phyloP scores from a whole-genome alignment of 163 green algal species.

The Coccomyxa subellipsoidea region DNA sequence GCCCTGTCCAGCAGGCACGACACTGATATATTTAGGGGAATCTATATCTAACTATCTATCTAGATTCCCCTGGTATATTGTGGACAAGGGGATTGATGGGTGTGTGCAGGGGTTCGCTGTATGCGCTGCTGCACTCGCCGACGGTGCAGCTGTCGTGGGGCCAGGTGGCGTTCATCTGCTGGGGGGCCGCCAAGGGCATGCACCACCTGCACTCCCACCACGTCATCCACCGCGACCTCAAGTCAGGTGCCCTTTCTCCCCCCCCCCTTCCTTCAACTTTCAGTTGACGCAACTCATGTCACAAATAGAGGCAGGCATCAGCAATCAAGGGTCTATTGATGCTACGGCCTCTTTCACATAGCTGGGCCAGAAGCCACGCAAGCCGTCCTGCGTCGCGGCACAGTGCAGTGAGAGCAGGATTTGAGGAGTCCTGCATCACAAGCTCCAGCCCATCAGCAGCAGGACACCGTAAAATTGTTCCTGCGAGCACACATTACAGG shows the following conservation, averaged over 20 bases:
- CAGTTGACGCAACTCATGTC: no score
- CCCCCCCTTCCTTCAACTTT: not conserved
- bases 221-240: constrained; percentile 56
- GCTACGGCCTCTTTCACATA: not conserved
- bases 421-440: no score
- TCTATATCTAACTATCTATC: not conserved
- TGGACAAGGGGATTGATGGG: not conserved
- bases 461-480: no score
- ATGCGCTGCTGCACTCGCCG: constrained; percentile 44
- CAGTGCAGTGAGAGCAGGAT: no score
- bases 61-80: not conserved
- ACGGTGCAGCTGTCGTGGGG: constrained; percentile 33
- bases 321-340: not conserved
- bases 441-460: no score
- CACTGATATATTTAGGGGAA: no score
- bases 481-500: no score
- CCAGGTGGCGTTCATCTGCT: constrained; percentile 31
- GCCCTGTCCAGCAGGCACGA: no score
- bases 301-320: not conserved
- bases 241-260: constrained; percentile 25
- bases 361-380: not conserved
- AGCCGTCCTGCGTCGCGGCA: no score
- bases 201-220: constrained; percentile 38
- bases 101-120: constrained; percentile 35
- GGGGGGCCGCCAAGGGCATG: constrained; percentile 41